A percentile compares a stretch with the other conserved stretches of the same genome.
Evolutionary conservation across 2,329 filamentous ascomycete genomes (phyloP).

Genomic region (Drechslerella coelobrocha): DNA sequence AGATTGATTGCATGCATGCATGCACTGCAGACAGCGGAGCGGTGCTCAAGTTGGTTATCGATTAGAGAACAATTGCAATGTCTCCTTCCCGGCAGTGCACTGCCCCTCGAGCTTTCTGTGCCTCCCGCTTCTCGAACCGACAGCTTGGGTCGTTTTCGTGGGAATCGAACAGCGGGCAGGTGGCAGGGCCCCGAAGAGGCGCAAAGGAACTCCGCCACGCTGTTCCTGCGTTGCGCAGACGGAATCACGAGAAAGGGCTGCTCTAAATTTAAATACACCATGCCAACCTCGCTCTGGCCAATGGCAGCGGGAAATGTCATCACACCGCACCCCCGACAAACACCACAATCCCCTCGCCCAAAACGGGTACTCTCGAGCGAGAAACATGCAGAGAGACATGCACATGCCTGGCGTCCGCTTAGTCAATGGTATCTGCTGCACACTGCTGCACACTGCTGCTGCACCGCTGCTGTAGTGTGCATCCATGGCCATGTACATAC

Average conservation of each 20-base stretch:
- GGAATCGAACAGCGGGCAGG: constrained; percentile 20
- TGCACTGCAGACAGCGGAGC: not conserved
- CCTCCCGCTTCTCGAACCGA: not conserved
- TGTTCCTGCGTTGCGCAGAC: constrained; percentile 42
- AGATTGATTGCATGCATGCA: not conserved
- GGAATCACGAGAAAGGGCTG: constrained; percentile 27
- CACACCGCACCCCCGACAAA: not conserved
- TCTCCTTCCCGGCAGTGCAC: not conserved
- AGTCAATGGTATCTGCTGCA: too few relatives aligned
- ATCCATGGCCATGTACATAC: too few relatives aligned
- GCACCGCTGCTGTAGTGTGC: too few relatives aligned
- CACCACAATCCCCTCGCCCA: too few relatives aligned
- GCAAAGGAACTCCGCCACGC: constrained; percentile 45
- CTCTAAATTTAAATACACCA: constrained; percentile 36
- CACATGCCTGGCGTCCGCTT: too few relatives aligned
- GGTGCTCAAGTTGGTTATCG: too few relatives aligned
- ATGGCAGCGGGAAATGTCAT: constrained; percentile 8
- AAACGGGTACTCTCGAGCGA: not conserved
- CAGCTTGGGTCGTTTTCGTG: not conserved
- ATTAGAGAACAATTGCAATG: not conserved
- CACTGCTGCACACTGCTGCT: too few relatives aligned
- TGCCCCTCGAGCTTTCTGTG: not conserved
- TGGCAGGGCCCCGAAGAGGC: constrained; percentile 20
- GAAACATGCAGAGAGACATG: not conserved
- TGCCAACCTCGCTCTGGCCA: too few relatives aligned